A percentile compares a stretch with the other conserved stretches of the same genome.
Evolutionary conservation across 768 basidiomycete species (phyloP).

Genomic region (Stropharia rugosoannulata): DNA sequence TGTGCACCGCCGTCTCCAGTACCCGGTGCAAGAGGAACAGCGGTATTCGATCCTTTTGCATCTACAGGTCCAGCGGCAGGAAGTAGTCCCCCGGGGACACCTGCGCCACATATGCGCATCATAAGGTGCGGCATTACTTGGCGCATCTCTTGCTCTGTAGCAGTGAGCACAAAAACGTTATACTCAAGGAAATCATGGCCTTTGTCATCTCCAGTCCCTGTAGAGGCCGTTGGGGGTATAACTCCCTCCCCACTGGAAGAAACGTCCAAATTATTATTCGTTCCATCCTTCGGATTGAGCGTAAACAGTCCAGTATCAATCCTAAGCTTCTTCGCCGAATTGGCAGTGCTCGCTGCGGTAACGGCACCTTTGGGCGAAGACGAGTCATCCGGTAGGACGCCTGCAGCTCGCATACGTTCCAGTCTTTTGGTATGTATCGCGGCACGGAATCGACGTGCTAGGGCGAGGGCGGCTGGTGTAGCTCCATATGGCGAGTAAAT

Average conservation of each 20-base stretch:
- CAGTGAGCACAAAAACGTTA: slow-evolving; percentile 77
- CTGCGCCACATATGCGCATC: slow-evolving; percentile 44
- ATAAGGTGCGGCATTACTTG: slow-evolving; percentile 50
- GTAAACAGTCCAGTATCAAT: background rate
- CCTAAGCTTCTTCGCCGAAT: background rate
- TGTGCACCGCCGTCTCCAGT: slow-evolving; percentile 28
- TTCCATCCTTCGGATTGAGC: background rate
- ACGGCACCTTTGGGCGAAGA: slow-evolving; percentile 9
- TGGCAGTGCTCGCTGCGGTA: background rate
- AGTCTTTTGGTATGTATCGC: slow-evolving; percentile 59
- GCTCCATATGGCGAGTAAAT: slow-evolving; percentile 79
- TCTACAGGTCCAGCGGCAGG: background rate
- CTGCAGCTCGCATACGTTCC: slow-evolving; percentile 41
- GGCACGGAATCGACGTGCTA: slow-evolving; percentile 65
- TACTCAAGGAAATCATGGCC: slow-evolving; percentile 47
- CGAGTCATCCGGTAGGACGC: background rate
- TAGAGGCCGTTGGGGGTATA: background rate
- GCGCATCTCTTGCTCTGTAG: slow-evolving; percentile 44
- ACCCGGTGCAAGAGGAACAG: background rate
- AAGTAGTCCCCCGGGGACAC: slow-evolving; percentile 29
- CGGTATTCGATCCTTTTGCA: background rate
- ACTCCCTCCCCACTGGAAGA: background rate
- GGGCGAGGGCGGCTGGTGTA: slow-evolving; percentile 49
- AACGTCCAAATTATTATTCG: background rate
- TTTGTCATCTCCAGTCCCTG: background rate